Evolutionary conservation across 768 basidiomycete species (phyloP).

Genomic region (Psilocybe sp.): DNA sequence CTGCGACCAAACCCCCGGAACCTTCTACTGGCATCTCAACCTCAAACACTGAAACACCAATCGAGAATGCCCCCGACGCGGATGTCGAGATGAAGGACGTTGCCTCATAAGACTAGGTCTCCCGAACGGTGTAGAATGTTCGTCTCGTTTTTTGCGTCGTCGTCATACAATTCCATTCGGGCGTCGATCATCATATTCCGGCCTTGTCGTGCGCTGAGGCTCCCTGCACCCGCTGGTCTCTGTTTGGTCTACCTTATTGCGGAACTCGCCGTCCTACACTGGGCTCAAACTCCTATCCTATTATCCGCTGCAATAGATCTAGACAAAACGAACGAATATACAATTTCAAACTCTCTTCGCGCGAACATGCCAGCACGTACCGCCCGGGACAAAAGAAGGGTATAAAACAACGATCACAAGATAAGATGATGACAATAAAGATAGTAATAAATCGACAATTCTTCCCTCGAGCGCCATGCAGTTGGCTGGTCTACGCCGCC

Average conservation of each 20-base stretch:
- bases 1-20: background rate
- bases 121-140: too few species aligned
- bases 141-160: too few species aligned
- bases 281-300: too few species aligned
- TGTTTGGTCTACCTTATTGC: too few species aligned
- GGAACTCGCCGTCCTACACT: too few species aligned
- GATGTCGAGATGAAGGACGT: constrained; percentile 11
- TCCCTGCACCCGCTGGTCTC: too few species aligned
- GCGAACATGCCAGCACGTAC: background rate
- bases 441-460: constrained; percentile 17
- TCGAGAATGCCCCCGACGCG: constrained; percentile 1
- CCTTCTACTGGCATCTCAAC: constrained; percentile 2
- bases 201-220: too few species aligned
- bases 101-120: background rate
- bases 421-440: constrained; percentile 32
- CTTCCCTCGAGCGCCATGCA: background rate
- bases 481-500: constrained; percentile 18
- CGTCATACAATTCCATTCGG: too few species aligned
- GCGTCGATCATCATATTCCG: too few species aligned
- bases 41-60: constrained; percentile 1
- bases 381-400: constrained; percentile 8
- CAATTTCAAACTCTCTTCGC: background rate
- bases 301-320: background rate
- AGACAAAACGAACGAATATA: background rate
- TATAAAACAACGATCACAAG: constrained; percentile 20